These are phyloP conservation scores for Paxillus ammoniavirescens DNA, from an alignment of 768 basidiomycete genomes.

Conservation along the genomic window DNA sequence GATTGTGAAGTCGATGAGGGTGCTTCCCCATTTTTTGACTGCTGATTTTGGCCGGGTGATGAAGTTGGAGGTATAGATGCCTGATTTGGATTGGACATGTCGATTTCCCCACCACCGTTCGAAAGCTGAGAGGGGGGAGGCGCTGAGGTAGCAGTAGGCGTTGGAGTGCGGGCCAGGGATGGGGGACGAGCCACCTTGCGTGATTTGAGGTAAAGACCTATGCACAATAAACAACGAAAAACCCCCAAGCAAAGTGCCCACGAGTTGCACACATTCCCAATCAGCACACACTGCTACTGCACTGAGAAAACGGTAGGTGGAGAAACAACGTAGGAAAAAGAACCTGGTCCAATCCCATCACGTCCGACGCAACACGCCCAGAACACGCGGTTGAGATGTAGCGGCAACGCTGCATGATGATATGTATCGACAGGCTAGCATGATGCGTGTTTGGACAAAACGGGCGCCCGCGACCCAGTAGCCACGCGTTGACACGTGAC, in stretches of 20 bases:
- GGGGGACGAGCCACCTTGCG: conserved; percentile 73
- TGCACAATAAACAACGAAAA: conserved; percentile 31
- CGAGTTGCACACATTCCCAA: conserved; percentile 40
- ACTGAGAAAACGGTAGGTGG: conserved; percentile 33
- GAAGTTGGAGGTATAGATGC: conserved; percentile 30
- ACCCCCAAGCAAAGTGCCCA: conserved; percentile 32
- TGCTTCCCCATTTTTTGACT: conserved; percentile 30
- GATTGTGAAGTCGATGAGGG: conserved; percentile 25
- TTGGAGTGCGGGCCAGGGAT: conserved; percentile 46
- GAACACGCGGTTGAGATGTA: conserved; percentile 35
- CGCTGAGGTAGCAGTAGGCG: conserved; percentile 31
- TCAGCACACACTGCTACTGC: conserved; percentile 36
- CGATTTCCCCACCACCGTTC: conserved; percentile 34
- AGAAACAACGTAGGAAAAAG: conserved; percentile 31
- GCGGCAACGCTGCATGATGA: conserved; percentile 32
- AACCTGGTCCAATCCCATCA: conserved; percentile 35
- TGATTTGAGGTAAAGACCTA: conserved; percentile 86
- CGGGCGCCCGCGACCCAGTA: conserved; percentile 34
- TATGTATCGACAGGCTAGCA: conserved; percentile 32
- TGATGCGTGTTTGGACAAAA: conserved; percentile 24
- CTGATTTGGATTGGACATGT: conserved; percentile 37
- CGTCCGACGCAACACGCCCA: conserved; percentile 32
- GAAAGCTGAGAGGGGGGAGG: conserved; percentile 29
- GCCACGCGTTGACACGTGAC: conserved; percentile 41
- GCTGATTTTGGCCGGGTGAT: conserved; percentile 30